These are phyloP conservation scores for Cicer cuneatum DNA, from an alignment of 306 rosid species.

Conservation along the genomic window DNA sequence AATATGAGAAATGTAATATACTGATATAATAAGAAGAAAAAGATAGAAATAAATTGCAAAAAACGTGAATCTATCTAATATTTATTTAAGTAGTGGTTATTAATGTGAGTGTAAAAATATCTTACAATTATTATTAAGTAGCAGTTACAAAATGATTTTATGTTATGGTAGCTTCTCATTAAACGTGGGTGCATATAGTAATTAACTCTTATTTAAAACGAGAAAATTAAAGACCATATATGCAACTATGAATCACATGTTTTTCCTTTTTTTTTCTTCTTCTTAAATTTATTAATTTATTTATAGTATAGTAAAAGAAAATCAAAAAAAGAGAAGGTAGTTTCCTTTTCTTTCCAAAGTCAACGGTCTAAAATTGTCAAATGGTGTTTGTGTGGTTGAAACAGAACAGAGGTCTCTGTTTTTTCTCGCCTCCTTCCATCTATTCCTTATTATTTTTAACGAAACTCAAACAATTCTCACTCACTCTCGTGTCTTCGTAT, in stretches of 20 bases:
- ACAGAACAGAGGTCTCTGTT: conserved; percentile 8
- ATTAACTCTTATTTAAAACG: no score
- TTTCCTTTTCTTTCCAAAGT: background rate
- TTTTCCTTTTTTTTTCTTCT: background rate
- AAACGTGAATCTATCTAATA: no score
- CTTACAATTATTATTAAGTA: no score
- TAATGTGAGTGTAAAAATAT: no score
- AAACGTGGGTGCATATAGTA: no score
- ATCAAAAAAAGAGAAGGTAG: background rate
- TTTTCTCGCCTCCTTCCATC: conserved; percentile 44
- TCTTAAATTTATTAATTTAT: background rate
- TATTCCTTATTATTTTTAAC: conserved; percentile 6
- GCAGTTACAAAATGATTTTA: no score
- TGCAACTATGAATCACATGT: background rate
- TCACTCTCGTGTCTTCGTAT: conserved; percentile 18
- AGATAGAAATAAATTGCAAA: no score
- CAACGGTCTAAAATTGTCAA: conserved; percentile 36
- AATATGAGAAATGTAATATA: no score
- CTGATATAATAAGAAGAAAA: no score
- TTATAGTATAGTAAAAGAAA: background rate
- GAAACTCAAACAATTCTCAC: conserved; percentile 6
- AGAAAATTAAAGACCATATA: no score
- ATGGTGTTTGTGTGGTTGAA: conserved; percentile 35
- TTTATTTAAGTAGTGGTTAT: no score
- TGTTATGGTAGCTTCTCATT: no score